Conservation (phyloP, 129 eudicot genomes). For the Flaveria robusta region DNA sequence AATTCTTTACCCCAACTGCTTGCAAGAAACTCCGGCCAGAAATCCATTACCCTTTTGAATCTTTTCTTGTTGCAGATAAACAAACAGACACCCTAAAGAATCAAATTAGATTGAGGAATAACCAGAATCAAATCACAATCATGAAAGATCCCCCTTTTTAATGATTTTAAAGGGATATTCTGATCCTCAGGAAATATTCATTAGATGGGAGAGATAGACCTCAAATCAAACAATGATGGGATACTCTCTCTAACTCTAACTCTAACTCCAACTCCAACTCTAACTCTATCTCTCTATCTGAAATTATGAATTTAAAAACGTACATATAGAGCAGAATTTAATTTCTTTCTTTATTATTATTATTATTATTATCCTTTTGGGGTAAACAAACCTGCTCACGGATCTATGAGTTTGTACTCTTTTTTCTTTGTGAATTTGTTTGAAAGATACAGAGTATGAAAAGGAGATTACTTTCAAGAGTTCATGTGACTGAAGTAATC, state of each 20-base stretch:
- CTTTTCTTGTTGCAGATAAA: background rate
- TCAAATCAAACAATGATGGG: conserved; percentile 10
- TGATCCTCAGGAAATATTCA: conserved; percentile 3
- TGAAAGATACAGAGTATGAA: background rate
- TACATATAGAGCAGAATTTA: conserved; percentile 27
- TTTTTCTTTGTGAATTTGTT: background rate
- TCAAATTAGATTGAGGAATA: background rate
- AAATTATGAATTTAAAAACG: conserved; percentile 25
- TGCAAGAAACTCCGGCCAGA: conserved; percentile 85
- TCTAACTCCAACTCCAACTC: too few relatives aligned
- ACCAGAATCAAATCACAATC: conserved; percentile 25
- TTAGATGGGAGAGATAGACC: conserved; percentile 14
- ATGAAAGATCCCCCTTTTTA: conserved; percentile 28
- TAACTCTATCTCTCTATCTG: too few relatives aligned
- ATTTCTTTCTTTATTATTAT: background rate
- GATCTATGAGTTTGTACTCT: conserved; percentile 15
- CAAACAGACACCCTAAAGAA: background rate
- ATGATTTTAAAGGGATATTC: background rate
- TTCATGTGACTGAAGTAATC: conserved; percentile 27
- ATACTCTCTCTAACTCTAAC: background rate
- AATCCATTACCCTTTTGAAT: conserved; percentile 48
- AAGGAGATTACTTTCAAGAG: conserved; percentile 20
- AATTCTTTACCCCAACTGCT: conserved; percentile 83
- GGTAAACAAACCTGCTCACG: conserved; percentile 18
- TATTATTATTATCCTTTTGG: background rate